Percentiles rank a stretch among this genome's conserved stretches.
These are phyloP conservation scores for Zygoascus flipseniorum DNA, from an alignment of 805 yeast species.

Conservation along the genomic window DNA sequence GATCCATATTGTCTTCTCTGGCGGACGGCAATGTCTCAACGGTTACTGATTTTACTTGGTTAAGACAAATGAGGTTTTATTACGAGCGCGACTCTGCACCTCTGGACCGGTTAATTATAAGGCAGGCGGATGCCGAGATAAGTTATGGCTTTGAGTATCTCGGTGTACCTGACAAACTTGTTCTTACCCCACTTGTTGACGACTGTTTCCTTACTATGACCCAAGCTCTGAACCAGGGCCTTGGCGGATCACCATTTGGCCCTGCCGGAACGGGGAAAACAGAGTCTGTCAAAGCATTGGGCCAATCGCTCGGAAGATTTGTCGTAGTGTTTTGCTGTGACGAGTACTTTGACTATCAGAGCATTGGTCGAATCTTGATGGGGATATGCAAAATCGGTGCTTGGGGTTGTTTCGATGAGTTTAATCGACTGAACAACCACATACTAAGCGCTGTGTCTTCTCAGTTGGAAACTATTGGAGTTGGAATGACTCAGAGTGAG, in stretches of 20 bases:
- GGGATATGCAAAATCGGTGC: constrained; percentile 81
- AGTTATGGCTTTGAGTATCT: constrained; percentile 74
- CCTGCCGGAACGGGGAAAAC: constrained; percentile 99
- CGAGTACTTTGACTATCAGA: constrained; percentile 71
- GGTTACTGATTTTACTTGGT: constrained; percentile 36
- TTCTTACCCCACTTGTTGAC: constrained; percentile 65
- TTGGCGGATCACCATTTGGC: constrained; percentile 90
- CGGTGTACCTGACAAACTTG: constrained; percentile 66
- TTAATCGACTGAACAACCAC: constrained; percentile 64
- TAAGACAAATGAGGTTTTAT: constrained; percentile 43
- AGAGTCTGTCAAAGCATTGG: constrained; percentile 79
- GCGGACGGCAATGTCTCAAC: constrained; percentile 7
- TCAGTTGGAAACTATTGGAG: constrained; percentile 64
- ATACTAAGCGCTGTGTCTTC: constrained; percentile 81
- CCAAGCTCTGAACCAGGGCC: constrained; percentile 59
- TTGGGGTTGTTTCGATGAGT: constrained; percentile 96
- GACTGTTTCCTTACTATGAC: constrained; percentile 60
- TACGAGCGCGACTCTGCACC: constrained; percentile 26
- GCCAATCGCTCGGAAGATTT: constrained; percentile 67
- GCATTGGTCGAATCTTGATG: constrained; percentile 65
- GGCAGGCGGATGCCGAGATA: constrained; percentile 44
- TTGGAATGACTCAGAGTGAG: constrained; percentile 25
- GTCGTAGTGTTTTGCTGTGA: constrained; percentile 89
- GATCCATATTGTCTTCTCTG: constrained; percentile 31
- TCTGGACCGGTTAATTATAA: constrained; percentile 34